Evolutionary conservation across 2,329 filamentous ascomycete genomes (phyloP), one percentile per base, ranked within the genome.

Genomic region (Fusarium duplospermum): DNA sequence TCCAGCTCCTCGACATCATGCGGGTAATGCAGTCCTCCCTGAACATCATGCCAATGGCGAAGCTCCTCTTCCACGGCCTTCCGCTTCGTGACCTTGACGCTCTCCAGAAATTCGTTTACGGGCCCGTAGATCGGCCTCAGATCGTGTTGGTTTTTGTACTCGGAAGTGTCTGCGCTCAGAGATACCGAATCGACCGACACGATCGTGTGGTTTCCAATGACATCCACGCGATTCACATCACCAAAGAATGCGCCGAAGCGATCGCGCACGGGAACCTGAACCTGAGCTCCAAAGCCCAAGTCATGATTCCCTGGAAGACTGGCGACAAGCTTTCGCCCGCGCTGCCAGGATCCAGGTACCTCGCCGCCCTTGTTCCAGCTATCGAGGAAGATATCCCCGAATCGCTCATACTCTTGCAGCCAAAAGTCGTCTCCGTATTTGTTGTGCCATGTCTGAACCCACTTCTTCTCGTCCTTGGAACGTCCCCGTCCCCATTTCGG

Each of bases 301-400:
- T 99, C 96, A 81, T 99, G 96, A 79, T 99, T 99, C 3, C 96
- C 96, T 0, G 96, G 96, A 66, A 99, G 81, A 79, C 93, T 96
- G 20, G 93, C 91, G 62, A 98, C 92, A 62, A 98, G 86, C 83
- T 93, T 95, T 66, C 93, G 89, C 6, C 93, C 92, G 33, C 90
- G 87, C 73, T 92, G 90, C 67, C 91, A 91, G 1, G 86, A 82
- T 0, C 88, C 86, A 0, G 91, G 86, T 7, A 84, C 84, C 50
- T 86, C 80, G 60, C 91, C 89, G 2, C 87, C 89, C 64, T 89
- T 81, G 42, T 89, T 88, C 89, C 91, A 94, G 35, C 90, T 88
- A 16, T 91, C 86, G 71, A 95, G 90, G 82, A 98, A 99, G 64
- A 99, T 93, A 66, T 90, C 87, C n/a, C 91, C 90, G 80, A 98